Evolutionary conservation across 129 eudicot species (phyloP), one percentile per base, ranked within the genome.

Genomic region (Flaveria trinervia): DNA sequence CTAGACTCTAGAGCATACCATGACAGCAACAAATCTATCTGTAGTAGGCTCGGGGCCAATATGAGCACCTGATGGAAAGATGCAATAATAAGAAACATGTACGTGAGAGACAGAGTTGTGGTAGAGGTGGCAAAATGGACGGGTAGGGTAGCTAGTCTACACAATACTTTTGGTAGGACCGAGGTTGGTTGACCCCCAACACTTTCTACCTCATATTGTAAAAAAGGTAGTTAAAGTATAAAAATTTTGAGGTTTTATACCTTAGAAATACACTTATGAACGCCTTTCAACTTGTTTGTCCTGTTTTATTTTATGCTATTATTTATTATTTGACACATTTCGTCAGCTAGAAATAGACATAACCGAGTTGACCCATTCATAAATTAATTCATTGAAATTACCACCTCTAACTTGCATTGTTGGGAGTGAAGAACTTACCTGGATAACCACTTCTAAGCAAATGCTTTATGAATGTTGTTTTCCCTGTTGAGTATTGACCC

Each of bases 1-100:
- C 15, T 44, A 52, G 3, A 16, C 8, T 73, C 15, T 44, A 52
- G 3, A 16, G 52, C 41, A 68, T 91, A 94, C 98, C 98, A 94
- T 94, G 66, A 91, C 97, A 66, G 86, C 96, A 61, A 94, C 93
- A 79, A 94, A 95, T 85, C 96, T 85, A 61, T 95, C 99, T 8
- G 99, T 95, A 14, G 99, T 95, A 62, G 99, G 99, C 86, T 94
- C 99, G 0, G 99, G 97, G 68, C 99, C 99, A 65, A 94, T 94
- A 73, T 94, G 99, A 84, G 97, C 97, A 18, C 98, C 98, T 93
- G 84, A 55, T 48, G 23, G 14, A 13, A 82, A 15, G 60, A 68
- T 9, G 54, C 9, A 60, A 20, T 25, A 64, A 17, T 33, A 57
- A 59, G 8, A 79, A 4, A 60, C 11, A 57, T 0, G 41, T 17